phyloP scores from a whole-genome alignment of 495 filamentous ascomycete species.

The Lasiosphaeria hispida region DNA sequence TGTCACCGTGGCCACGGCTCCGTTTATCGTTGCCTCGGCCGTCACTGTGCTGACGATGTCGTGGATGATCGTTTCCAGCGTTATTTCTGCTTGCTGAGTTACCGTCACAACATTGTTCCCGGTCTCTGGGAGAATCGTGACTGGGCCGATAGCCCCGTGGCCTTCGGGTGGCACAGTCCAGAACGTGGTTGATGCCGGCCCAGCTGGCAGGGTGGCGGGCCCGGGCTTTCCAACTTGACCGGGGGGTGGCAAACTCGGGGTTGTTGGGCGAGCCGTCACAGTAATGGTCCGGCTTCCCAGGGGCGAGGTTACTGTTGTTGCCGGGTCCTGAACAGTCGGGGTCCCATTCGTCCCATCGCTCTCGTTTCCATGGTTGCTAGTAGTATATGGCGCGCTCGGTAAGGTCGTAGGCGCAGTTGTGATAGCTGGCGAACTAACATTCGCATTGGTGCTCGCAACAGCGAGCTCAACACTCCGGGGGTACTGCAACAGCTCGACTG shows the following conservation, averaged over 20 bases:
- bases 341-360: too few species aligned
- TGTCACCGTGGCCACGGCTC: conserved; percentile 4
- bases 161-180: neutral
- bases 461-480: too few species aligned
- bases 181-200: neutral
- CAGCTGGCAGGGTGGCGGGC: neutral
- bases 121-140: neutral
- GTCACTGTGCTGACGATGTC: conserved; percentile 2
- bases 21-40: conserved; percentile 1
- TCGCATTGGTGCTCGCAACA: too few species aligned
- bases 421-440: too few species aligned
- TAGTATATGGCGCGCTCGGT: too few species aligned
- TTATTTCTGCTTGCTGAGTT: neutral
- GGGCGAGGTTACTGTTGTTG: too few species aligned
- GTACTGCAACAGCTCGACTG: neutral
- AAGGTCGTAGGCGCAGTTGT: too few species aligned
- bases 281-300: too few species aligned
- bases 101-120: neutral
- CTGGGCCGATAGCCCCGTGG: neutral
- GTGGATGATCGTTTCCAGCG: conserved; percentile 6
- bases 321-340: too few species aligned
- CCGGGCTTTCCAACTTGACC: neutral
- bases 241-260: neutral
- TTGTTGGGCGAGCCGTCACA: neutral
- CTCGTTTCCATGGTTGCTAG: too few species aligned